Conservation (phyloP, 371 early-diverging fungal genomes). For the Actinomortierella ambigua region DNA sequence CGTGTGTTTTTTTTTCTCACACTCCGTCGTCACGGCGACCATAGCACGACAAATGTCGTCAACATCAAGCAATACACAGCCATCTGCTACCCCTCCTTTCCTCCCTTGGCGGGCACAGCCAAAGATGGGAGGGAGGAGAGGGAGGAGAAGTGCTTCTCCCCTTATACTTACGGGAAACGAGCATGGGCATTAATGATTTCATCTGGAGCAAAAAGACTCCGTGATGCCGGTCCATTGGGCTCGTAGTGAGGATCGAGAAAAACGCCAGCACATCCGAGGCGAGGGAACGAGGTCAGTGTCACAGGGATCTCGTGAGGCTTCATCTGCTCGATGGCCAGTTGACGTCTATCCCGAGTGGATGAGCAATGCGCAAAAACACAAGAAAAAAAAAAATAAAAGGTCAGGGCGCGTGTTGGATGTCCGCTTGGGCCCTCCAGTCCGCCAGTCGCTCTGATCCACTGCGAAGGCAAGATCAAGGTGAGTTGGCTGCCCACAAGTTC, state of each 20-base stretch:
- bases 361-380: not conserved
- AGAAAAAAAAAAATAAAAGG: not conserved
- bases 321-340: constrained; percentile 68
- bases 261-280: constrained; percentile 82
- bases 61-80: too few relatives aligned
- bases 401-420: too few relatives aligned
- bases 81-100: too few relatives aligned
- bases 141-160: too few relatives aligned
- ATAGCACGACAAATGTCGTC: too few relatives aligned
- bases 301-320: constrained; percentile 76
- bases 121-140: too few relatives aligned
- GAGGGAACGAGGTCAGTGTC: constrained; percentile 89
- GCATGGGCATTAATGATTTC: constrained; percentile 95
- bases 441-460: too few relatives aligned
- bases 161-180: constrained; percentile 89
- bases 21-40: too few relatives aligned
- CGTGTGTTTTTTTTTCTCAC: too few relatives aligned
- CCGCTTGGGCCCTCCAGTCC: too few relatives aligned
- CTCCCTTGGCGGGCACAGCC: too few relatives aligned
- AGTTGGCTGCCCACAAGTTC: not conserved
- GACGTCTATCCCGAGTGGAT: constrained; percentile 57
- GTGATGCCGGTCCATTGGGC: constrained; percentile 69
- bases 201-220: constrained; percentile 93
- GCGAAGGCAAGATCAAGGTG: too few relatives aligned
- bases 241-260: constrained; percentile 75